Percentiles rank a stretch among this genome's conserved stretches.
Evolutionary conservation across 2,329 filamentous ascomycete species (phyloP).

Genomic region (Alternaria sp.): DNA sequence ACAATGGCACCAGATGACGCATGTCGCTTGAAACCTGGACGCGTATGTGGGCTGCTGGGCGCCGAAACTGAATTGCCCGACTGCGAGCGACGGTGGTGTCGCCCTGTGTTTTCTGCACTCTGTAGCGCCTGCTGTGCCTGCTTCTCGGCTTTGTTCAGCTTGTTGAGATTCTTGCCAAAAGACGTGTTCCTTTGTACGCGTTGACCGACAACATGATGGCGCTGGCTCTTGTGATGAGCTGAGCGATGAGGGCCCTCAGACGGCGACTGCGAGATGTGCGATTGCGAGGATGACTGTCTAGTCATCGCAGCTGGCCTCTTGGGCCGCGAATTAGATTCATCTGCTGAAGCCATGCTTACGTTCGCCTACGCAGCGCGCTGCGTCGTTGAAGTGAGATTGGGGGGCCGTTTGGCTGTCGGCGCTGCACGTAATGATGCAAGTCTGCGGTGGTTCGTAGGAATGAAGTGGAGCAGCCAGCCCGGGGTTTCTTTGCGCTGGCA

Average conservation of each 20-base stretch:
- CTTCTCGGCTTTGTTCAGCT: constrained; percentile 48
- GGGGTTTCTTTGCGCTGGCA: constrained; percentile 24
- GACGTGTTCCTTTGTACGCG: constrained; percentile 53
- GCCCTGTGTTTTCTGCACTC: constrained; percentile 37
- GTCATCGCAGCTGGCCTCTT: constrained; percentile 47
- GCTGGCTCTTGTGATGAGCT: constrained; percentile 45
- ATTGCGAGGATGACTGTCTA: constrained; percentile 50
- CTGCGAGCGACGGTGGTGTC: constrained; percentile 50
- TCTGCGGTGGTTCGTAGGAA: constrained; percentile 15
- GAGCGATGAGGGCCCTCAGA: constrained; percentile 42
- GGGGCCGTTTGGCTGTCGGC: constrained; percentile 19
- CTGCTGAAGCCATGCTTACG: constrained; percentile 49
- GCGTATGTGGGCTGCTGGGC: constrained; percentile 45
- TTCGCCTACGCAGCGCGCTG: constrained; percentile 33
- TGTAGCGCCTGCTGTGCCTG: constrained; percentile 30
- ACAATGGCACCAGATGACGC: constrained; percentile 52
- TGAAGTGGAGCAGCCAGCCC: constrained; percentile 19
- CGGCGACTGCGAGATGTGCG: constrained; percentile 51
- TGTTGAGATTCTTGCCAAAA: constrained; percentile 55
- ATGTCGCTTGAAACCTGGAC: constrained; percentile 55
- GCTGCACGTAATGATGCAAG: constrained; percentile 21
- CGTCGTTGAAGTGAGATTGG: constrained; percentile 21
- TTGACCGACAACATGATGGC: constrained; percentile 54
- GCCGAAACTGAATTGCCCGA: constrained; percentile 49
- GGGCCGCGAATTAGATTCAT: constrained; percentile 47